Evolutionary conservation across 1,284 basidiomycete species (phyloP).

Genomic region (Trametes hirsuta): DNA sequence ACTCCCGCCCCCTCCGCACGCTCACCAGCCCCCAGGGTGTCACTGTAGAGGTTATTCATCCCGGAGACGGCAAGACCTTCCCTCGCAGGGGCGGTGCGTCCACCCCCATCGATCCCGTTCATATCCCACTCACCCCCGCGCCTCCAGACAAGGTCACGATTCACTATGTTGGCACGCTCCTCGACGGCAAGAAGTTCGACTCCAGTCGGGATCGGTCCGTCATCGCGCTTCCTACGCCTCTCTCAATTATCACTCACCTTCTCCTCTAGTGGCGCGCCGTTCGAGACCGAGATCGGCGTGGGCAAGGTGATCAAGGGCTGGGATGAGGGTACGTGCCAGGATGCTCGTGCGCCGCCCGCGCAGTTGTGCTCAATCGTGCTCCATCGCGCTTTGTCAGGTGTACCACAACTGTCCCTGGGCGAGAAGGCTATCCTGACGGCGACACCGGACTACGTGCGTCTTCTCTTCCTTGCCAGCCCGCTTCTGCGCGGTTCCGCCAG

Average conservation of each 20-base stretch:
- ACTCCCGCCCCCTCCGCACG: not conserved
- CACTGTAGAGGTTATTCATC: constrained; percentile 42
- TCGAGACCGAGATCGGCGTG: constrained; percentile 77
- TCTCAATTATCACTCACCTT: not conserved
- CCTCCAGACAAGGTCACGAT: constrained; percentile 57
- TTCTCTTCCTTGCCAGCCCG: constrained; percentile 6
- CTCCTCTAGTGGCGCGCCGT: constrained; percentile 53
- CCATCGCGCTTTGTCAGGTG: constrained; percentile 49
- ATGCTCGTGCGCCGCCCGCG: not conserved
- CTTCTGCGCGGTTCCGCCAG: constrained; percentile 1
- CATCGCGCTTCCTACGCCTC: constrained; percentile 5
- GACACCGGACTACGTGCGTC: constrained; percentile 69
- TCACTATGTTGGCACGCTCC: constrained; percentile 74
- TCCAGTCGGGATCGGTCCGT: constrained; percentile 68
- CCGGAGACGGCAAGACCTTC: constrained; percentile 50
- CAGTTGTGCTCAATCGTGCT: constrained; percentile 18
- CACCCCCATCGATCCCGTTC: constrained; percentile 13
- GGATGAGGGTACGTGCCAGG: constrained; percentile 78
- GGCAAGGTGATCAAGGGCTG: constrained; percentile 88
- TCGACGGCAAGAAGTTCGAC: constrained; percentile 67
- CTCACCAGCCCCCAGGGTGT: constrained; percentile 42
- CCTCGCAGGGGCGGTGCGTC: constrained; percentile 52
- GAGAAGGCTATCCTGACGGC: constrained; percentile 74
- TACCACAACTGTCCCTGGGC: constrained; percentile 76
- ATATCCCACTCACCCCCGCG: not conserved